Evolutionary conservation across 2,329 filamentous ascomycete species (phyloP).

Genomic region (Diplocarpon mali): DNA sequence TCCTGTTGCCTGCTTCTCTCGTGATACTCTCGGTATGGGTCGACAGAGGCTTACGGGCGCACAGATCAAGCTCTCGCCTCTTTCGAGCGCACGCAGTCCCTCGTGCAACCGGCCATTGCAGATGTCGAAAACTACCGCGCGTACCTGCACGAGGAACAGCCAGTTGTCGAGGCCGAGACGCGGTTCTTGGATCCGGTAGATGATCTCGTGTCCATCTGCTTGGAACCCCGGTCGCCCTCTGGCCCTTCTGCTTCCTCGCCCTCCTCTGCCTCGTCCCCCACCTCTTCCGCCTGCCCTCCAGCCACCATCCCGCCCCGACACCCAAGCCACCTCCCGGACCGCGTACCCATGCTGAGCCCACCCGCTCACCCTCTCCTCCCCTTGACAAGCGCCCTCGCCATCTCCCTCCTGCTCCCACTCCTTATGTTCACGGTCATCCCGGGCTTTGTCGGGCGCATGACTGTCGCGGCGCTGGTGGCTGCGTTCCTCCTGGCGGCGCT

Average conservation of each 20-base stretch:
- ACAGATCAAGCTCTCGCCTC: slow-evolving; percentile 48
- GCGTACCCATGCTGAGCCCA: slow-evolving; percentile 8
- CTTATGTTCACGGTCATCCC: slow-evolving; percentile 47
- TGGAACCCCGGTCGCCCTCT: too few species aligned
- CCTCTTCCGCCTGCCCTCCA: slow-evolving; percentile 3
- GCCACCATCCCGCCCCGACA: not conserved
- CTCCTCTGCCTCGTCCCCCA: slow-evolving; percentile 2
- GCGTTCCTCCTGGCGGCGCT: slow-evolving; percentile 30
- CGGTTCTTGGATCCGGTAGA: slow-evolving; percentile 24
- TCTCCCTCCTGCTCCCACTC: slow-evolving; percentile 46
- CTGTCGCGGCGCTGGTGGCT: slow-evolving; percentile 42
- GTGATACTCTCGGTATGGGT: too few species aligned
- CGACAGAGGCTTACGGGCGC: not conserved
- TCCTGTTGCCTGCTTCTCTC: not conserved
- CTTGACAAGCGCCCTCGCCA: slow-evolving; percentile 36
- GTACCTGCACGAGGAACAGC: slow-evolving; percentile 43
- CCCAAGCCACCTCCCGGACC: not conserved
- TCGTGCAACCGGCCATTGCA: slow-evolving; percentile 36
- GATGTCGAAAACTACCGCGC: slow-evolving; percentile 42
- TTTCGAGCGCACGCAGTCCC: slow-evolving; percentile 40
- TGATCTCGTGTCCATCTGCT: slow-evolving; percentile 24
- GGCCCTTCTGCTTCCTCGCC: too few species aligned
- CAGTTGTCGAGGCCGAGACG: slow-evolving; percentile 46
- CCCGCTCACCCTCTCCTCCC: slow-evolving; percentile 7
- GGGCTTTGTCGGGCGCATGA: slow-evolving; percentile 45